Evolutionary conservation across 1,284 basidiomycete genomes (phyloP), one percentile per base, ranked within the genome.

Genomic region (Amylostereum areolatum): DNA sequence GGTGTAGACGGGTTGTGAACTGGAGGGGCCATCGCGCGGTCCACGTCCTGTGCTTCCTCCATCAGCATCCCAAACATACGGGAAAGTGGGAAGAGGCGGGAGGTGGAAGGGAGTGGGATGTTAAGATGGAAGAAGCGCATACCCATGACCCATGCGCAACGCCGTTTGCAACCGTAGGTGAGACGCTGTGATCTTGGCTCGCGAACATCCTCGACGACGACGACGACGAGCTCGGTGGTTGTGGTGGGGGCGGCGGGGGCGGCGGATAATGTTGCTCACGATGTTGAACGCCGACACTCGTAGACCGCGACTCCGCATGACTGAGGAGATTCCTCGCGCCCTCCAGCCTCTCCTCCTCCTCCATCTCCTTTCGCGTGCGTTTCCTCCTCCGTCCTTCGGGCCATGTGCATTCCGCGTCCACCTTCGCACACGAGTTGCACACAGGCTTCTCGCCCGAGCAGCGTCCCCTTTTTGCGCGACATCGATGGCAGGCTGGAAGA

Each of bases 331-430:
- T 18, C n/a, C 37, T 36, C n/a, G 36, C 45, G 12, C 24, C 24
- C 18, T 34, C 45, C 3, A 37, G 9, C 18, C 35, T 41, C 36
- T 52, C 51, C n/a, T 47, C 51, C 30, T 42, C 47, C 34, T 52
- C 53, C 51, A 54, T 52, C 44, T 54, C 53, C 45, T 39, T 52
- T 27, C 53, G 33, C 41, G 52, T 54, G 27, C 52, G 40, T 30
- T 54, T 54, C 25, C 46, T 47, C 37, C 50, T 43, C 24, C 52
- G 44, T 27, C 49, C 52, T 31, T 31, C 47, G 5, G 52, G 52
- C 33, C 52, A 46, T 10, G 51, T 45, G 37, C 52, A 54, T 41
- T 54, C 52, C 11, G 49, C 50, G 25, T 45, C 42, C 11, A 47
- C 45, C 43, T 48, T 54, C 10, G 50, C 41, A 46, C 52, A 54